phyloP scores from a whole-genome alignment of 2,329 filamentous ascomycete genomes.

The Zasmidium citrigriseum region DNA sequence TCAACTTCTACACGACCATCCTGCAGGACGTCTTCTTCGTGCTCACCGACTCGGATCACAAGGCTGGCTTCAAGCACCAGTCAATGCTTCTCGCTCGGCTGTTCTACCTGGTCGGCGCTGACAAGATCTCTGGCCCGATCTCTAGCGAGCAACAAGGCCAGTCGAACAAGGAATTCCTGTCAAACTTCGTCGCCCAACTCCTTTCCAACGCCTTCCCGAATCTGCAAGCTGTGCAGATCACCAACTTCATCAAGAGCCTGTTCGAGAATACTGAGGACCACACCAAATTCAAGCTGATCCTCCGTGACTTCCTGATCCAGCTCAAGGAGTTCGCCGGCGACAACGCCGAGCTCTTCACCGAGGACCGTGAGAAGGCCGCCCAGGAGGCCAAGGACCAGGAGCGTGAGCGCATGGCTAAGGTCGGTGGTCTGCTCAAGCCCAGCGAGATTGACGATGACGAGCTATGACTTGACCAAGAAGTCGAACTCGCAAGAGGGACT shows the following conservation, averaged over 20 bases:
- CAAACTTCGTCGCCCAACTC: constrained; percentile 80
- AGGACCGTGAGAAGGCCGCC: constrained; percentile 92
- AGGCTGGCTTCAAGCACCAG: constrained; percentile 98
- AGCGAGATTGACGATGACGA: constrained; percentile 86
- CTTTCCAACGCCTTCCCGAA: constrained; percentile 92
- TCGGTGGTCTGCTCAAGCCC: constrained; percentile 92
- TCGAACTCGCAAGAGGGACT: constrained; percentile 23
- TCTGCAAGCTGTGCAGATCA: constrained; percentile 78
- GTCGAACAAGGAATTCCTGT: constrained; percentile 86
- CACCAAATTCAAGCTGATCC: constrained; percentile 90
- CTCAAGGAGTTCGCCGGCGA: constrained; percentile 96
- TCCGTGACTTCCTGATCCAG: constrained; percentile 96
- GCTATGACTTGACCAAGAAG: constrained; percentile 71
- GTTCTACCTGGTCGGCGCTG: constrained; percentile 89
- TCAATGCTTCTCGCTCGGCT: constrained; percentile 90
- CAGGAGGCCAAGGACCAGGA: constrained; percentile 84
- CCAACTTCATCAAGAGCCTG: constrained; percentile 83
- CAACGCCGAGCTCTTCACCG: constrained; percentile 88
- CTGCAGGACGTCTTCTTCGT: constrained; percentile 98
- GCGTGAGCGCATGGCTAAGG: constrained; percentile 88
- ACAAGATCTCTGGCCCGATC: constrained; percentile 90
- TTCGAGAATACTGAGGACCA: constrained; percentile 87
- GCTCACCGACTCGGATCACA: constrained; percentile 95
- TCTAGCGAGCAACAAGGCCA: constrained; percentile 84
- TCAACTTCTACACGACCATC: constrained; percentile 93